Base-by-base conservation (phyloP, 2,329 filamentous ascomycete genomes). In the Ceratocystis huliohia region DNA sequence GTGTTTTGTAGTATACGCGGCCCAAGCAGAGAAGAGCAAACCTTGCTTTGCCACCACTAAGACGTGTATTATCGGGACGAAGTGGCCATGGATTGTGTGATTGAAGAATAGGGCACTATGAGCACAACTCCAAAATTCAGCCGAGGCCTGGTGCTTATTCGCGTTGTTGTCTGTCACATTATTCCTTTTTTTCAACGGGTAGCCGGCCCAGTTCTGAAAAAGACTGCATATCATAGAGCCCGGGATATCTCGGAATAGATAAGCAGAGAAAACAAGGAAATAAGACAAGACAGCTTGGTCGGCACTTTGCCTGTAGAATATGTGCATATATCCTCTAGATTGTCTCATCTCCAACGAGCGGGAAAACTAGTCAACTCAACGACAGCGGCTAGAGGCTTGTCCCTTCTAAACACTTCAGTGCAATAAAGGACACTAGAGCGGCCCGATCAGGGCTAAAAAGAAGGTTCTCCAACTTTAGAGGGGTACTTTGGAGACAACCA, bases 381-480 rank as follows among this genome's bases (percentile, higher is more conserved):
- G 48, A 25, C 17, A 22, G n/a, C 48, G 48, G 48, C 48, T 53
- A 15, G 20, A 7, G 15, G 15, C 48, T 53, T 53, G 22, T 53
- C 48, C 15, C 48, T 5, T 53, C 22, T 28, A 6, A 15, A 25
- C 48, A 53, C 37, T 15, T 41, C 15, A 10, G 25, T 53, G 2
- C 48, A 53, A 53, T 22, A 48, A 48, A 20, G 15, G 48, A 53
- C 48, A 53, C 48, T 53, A 10, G 28, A 33, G 15, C 5, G 56
- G 56, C 28, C 56, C 56, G 56, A 37, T 59, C 28, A n/a, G 33
- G 56, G 28, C 56, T 59, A 59, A 59, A 59, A 59, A 30, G 8
- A 59, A 59, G 56, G 28, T 59, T 59, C 56, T 59, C 56, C 56
- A 59, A 59, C 10, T 53, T 8, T 4, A n/a, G 28, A 59, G 48